Evolutionary conservation across 1,139 yeast species (phyloP).

Genomic region (Yamadazyma sp.): DNA sequence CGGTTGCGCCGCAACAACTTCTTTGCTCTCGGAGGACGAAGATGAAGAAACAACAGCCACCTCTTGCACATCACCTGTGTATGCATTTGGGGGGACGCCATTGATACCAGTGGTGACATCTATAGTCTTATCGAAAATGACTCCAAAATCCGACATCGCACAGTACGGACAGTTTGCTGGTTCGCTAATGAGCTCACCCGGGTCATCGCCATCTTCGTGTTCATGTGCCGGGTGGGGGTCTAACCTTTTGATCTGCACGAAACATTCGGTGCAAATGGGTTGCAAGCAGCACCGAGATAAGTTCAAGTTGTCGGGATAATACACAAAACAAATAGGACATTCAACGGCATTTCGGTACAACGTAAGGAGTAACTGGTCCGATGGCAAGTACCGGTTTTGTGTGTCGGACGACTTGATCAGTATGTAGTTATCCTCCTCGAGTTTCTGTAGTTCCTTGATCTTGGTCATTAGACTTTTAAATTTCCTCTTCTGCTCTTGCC

Average conservation of each 20-base stretch:
- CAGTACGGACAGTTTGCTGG: conserved; percentile 94
- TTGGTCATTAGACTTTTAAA: conserved; percentile 50
- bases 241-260: conserved; percentile 88
- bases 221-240: conserved; percentile 97
- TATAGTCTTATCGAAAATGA: conserved; percentile 68
- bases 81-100: conserved; percentile 45
- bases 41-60: conserved; percentile 8
- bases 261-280: conserved; percentile 94
- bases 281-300: conserved; percentile 89
- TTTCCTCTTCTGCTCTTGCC: conserved; percentile 55
- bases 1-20: too few relatives aligned
- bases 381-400: conserved; percentile 20
- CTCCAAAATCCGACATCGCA: conserved; percentile 84
- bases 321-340: conserved; percentile 93
- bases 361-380: conserved; percentile 30
- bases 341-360: conserved; percentile 71
- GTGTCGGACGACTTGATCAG: conserved; percentile 33
- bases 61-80: conserved; percentile 3
- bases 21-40: conserved; percentile 5
- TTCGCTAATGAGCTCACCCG: conserved; percentile 74
- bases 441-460: conserved; percentile 52
- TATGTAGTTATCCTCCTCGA: conserved; percentile 49
- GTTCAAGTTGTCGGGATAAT: conserved; percentile 77
- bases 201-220: conserved; percentile 37
- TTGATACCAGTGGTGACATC: conserved; percentile 55